These are phyloP conservation scores for Aspergillus sclerotiicarbonarius DNA, from an alignment of 495 filamentous ascomycete genomes.

Conservation along the genomic window DNA sequence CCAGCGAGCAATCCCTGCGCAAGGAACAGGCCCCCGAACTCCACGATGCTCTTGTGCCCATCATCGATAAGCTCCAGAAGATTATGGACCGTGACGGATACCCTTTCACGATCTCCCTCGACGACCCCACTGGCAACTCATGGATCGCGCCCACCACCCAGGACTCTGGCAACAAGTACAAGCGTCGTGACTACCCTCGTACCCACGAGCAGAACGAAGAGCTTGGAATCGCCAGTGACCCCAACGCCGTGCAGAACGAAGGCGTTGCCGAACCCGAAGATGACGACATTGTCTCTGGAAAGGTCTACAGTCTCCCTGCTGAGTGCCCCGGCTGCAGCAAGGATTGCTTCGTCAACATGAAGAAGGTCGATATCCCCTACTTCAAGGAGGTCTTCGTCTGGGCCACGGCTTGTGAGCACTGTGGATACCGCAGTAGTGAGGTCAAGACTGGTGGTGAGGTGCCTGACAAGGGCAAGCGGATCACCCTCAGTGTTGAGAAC, in stretches of 20 bases:
- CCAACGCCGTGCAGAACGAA: slow-evolving; percentile 29
- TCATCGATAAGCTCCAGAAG: slow-evolving; percentile 65
- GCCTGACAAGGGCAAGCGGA: slow-evolving; percentile 80
- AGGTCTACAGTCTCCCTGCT: slow-evolving; percentile 86
- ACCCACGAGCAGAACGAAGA: slow-evolving; percentile 81
- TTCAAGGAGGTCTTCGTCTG: slow-evolving; percentile 95
- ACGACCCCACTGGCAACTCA: slow-evolving; percentile 95
- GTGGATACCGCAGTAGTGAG: slow-evolving; percentile 92
- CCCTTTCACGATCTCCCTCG: slow-evolving; percentile 82
- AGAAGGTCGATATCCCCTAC: slow-evolving; percentile 92
- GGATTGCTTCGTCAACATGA: slow-evolving; percentile 82
- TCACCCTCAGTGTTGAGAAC: slow-evolving; percentile 71
- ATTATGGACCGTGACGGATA: slow-evolving; percentile 73
- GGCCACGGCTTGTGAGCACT: slow-evolving; percentile 82
- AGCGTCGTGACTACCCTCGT: slow-evolving; percentile 73
- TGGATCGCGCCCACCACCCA: slow-evolving; percentile 86
- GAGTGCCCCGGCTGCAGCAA: slow-evolving; percentile 88
- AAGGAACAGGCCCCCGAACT: slow-evolving; percentile 73
- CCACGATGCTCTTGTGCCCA: slow-evolving; percentile 66
- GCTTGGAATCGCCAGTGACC: slow-evolving; percentile 62
- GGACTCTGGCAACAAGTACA: slow-evolving; percentile 73
- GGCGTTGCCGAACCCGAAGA: slow-evolving; percentile 44
- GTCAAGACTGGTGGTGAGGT: slow-evolving; percentile 95
- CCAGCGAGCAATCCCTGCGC: slow-evolving; percentile 68
- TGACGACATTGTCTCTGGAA: slow-evolving; percentile 79